phyloP scores from a whole-genome alignment of 345 rosid species.

The Corchorus capsularis region DNA sequence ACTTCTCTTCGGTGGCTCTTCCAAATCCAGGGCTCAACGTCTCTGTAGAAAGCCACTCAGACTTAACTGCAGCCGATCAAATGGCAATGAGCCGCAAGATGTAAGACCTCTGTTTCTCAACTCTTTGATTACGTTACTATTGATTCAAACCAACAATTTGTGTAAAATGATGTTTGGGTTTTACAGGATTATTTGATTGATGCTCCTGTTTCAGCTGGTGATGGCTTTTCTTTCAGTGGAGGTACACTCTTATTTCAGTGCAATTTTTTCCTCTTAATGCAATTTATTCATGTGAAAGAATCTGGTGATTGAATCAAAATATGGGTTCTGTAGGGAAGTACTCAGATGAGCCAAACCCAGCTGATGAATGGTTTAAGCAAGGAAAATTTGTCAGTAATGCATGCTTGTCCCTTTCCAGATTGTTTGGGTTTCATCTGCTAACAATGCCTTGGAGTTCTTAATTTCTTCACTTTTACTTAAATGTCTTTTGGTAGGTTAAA shows the following conservation, averaged over 20 bases:
- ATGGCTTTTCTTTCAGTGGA: slow-evolving; percentile 94
- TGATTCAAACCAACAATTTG: neutral
- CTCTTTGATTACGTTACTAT: neutral
- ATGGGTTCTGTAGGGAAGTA: slow-evolving; percentile 61
- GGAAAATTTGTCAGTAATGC: slow-evolving; percentile 62
- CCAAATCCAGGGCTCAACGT: slow-evolving; percentile 19
- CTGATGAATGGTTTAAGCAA: slow-evolving; percentile 88
- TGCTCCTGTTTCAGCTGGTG: slow-evolving; percentile 85
- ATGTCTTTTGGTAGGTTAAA: slow-evolving; percentile 51
- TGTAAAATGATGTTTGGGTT: neutral
- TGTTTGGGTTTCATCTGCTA: neutral
- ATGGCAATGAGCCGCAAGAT: slow-evolving; percentile 34
- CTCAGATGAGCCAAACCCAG: slow-evolving; percentile 71
- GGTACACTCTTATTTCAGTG: slow-evolving; percentile 36
- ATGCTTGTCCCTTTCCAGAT: neutral
- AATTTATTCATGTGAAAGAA: neutral
- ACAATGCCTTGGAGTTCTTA: neutral
- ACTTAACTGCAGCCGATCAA: slow-evolving; percentile 53
- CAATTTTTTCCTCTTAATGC: neutral
- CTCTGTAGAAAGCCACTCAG: slow-evolving; percentile 31
- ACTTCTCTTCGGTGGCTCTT: slow-evolving; percentile 7
- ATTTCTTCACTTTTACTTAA: neutral
- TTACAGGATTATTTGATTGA: slow-evolving; percentile 80
- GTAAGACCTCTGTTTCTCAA: slow-evolving; percentile 26
- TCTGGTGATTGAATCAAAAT: neutral